Evolutionary conservation across 768 basidiomycete genomes (phyloP), one percentile per base, ranked within the genome.

Genomic region (Boletus bicolor): DNA sequence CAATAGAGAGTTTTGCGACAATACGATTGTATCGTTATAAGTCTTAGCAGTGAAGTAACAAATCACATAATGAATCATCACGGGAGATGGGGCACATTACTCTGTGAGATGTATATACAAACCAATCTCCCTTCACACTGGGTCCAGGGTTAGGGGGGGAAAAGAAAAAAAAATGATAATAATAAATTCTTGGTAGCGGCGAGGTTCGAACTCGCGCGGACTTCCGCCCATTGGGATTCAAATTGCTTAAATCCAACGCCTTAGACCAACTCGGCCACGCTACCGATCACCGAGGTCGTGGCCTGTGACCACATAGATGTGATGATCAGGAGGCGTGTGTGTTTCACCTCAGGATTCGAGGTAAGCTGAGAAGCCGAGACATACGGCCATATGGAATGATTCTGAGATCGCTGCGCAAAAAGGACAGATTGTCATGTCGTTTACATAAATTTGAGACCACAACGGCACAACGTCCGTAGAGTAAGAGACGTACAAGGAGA

Each of bases 141-240:
- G n/a, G 12, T 12, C 12, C 4, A 3, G 28, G 35, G 3, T 1
- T 4, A 7, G n/a, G 11, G 26, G 12, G 30, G 17, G 26, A 17
- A 44, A 28, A 19, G 19, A 19, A 34, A 28, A 36, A 65, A 56
- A 63, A 62, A 51, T 4, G 3, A 66, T 55, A 28, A 28, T 28
- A 28, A 30, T 30, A 30, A 51, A 26, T 9, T 6, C 0, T 45
- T 87, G 86, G 85, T 84, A 84, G 83, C 84, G 82, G 87, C 85
- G 87, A 88, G 87, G 84, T 86, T 89, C 87, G 86, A 89, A 89
- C 87, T 88, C 87, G 85, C 87, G 87, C 86, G 86, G 85, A 78
- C 79, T 82, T 79, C 38, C 84, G 79, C 83, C 85, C 86, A 87
- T 87, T 86, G 85, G 86, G 85, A 88, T 80, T 82, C 86, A 85